Percentiles rank a stretch among this genome's conserved stretches.
Conservation (phyloP, 2,329 filamentous ascomycete genomes). For the Penicillium sp. region DNA sequence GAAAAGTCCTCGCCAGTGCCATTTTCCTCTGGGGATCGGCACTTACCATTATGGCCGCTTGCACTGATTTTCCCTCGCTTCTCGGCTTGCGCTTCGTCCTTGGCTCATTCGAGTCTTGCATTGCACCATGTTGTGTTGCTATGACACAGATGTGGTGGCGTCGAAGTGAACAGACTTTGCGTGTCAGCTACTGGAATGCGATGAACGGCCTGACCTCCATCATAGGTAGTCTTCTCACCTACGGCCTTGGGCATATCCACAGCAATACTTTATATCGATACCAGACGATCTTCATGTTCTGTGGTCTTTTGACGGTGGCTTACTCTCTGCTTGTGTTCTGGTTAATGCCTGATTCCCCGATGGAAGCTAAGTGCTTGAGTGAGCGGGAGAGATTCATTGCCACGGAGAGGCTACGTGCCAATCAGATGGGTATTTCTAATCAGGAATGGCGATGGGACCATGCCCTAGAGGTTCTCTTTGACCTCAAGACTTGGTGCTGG, state of each 20-base stretch:
- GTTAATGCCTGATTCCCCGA: slow-evolving; percentile 53
- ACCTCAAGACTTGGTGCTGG: slow-evolving; percentile 41
- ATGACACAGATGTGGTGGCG: slow-evolving; percentile 65
- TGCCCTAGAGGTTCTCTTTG: slow-evolving; percentile 36
- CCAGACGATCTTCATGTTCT: slow-evolving; percentile 57
- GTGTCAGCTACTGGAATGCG: slow-evolving; percentile 60
- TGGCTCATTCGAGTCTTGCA: slow-evolving; percentile 39
- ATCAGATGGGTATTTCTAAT: slow-evolving; percentile 57
- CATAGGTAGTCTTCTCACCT: slow-evolving; percentile 57
- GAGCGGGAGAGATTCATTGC: slow-evolving; percentile 39
- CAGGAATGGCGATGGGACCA: slow-evolving; percentile 55
- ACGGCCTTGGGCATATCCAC: slow-evolving; percentile 59
- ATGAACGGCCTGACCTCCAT: slow-evolving; percentile 63
- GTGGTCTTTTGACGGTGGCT: slow-evolving; percentile 52
- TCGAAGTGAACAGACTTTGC: slow-evolving; percentile 58
- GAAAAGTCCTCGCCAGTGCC: slow-evolving; percentile 55
- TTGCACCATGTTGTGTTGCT: slow-evolving; percentile 55
- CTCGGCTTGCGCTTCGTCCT: slow-evolving; percentile 49
- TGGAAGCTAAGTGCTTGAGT: slow-evolving; percentile 50
- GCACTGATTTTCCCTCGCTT: slow-evolving; percentile 50
- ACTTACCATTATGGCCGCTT: slow-evolving; percentile 54
- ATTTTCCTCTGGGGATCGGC: slow-evolving; percentile 56
- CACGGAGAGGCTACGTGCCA: slow-evolving; percentile 55
- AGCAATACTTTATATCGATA: slow-evolving; percentile 42
- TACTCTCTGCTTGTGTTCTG: slow-evolving; percentile 50